A percentile compares a stretch with the other conserved stretches of the same genome.
Conservation (phyloP, 2,329 filamentous ascomycete species). For the Fusarium sp. region DNA sequence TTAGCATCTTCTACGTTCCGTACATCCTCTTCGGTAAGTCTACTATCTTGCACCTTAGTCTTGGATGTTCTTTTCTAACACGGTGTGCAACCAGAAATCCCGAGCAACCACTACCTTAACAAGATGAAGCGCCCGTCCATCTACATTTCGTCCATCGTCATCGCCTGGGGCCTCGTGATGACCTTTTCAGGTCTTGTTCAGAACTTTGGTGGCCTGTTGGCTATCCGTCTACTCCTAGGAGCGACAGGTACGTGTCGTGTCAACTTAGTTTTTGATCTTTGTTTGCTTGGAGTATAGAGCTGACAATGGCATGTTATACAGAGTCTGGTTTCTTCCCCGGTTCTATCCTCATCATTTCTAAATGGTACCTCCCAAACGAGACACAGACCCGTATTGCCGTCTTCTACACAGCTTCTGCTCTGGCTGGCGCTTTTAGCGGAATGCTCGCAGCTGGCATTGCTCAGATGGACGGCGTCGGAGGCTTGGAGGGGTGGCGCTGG, state of each 20-base stretch:
- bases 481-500: slow-evolving; percentile 30
- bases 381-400: slow-evolving; percentile 35
- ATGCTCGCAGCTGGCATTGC: slow-evolving; percentile 26
- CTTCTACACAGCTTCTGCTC: slow-evolving; percentile 37
- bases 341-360: slow-evolving; percentile 35
- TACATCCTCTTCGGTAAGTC: not conserved
- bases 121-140: not conserved
- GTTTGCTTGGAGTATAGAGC: not conserved
- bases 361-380: slow-evolving; percentile 43
- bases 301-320: not conserved
- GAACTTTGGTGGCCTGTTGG: not conserved
- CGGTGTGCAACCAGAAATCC: not conserved
- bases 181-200: not conserved
- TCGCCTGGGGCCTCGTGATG: not conserved
- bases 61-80: not conserved
- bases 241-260: no score
- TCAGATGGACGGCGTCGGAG: slow-evolving; percentile 19
- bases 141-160: not conserved
- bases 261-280: no score
- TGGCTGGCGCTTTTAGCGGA: slow-evolving; percentile 28
- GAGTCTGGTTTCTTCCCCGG: slow-evolving; percentile 41
- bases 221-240: not conserved
- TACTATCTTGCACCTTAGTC: no score
- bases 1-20: not conserved
- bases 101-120: not conserved